Percentiles rank a stretch among this genome's conserved stretches.
phyloP scores from a whole-genome alignment of 2,329 filamentous ascomycete species.

The Claviceps digitariae region DNA sequence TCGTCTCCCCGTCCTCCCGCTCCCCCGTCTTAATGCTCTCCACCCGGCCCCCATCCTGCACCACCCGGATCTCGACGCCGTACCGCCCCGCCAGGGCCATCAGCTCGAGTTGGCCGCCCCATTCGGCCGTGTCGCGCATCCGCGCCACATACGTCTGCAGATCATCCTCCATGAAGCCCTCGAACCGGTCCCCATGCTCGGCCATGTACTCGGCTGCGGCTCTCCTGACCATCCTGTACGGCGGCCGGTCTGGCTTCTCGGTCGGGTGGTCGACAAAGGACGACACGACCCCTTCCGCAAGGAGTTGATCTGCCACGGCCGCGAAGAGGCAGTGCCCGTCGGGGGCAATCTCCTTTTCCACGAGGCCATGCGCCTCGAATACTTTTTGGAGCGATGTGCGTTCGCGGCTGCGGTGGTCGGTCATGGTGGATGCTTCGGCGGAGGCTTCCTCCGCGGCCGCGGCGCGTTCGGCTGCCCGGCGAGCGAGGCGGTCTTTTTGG shows the following conservation, averaged over 20 bases:
- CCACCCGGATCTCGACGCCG: slow-evolving; percentile 64
- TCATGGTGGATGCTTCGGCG: slow-evolving; percentile 60
- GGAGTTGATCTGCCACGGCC: slow-evolving; percentile 28
- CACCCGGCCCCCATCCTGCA: slow-evolving; percentile 64
- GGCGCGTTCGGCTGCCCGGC: slow-evolving; percentile 74
- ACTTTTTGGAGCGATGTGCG: slow-evolving; percentile 53
- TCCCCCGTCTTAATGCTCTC: slow-evolving; percentile 51
- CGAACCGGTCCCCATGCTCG: slow-evolving; percentile 64
- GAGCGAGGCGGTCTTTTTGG: slow-evolving; percentile 80
- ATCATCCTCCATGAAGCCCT: slow-evolving; percentile 73
- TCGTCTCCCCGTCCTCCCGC: slow-evolving; percentile 22
- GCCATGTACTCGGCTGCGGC: slow-evolving; percentile 68
- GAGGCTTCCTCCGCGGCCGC: slow-evolving; percentile 54
- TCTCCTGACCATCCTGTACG: slow-evolving; percentile 54
- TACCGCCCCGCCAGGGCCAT: slow-evolving; percentile 73
- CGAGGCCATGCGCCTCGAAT: slow-evolving; percentile 50
- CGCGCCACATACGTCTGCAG: slow-evolving; percentile 58
- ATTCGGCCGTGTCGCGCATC: slow-evolving; percentile 80
- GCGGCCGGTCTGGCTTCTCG: slow-evolving; percentile 12
- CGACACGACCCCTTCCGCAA: neutral
- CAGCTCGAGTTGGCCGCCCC: slow-evolving; percentile 89
- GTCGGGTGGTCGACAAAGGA: slow-evolving; percentile 5
- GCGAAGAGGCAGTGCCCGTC: slow-evolving; percentile 95
- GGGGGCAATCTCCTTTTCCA: slow-evolving; percentile 67
- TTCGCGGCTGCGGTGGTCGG: slow-evolving; percentile 59